Conservation (phyloP, 1,284 basidiomycete species). For the Marasmius sp. region DNA sequence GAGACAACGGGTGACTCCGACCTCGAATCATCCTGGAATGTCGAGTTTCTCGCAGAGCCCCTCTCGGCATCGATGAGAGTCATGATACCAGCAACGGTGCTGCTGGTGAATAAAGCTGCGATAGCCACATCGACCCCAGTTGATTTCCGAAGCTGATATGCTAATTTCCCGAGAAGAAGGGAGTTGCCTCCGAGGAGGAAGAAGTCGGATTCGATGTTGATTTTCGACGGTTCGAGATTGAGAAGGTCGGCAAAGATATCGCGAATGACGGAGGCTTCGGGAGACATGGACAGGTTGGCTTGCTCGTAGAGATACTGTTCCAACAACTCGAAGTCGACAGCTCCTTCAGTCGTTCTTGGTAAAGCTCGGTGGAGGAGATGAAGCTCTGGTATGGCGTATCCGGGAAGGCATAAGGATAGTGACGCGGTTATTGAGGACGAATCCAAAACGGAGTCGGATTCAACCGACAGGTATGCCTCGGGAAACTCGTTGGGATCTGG, state of each 20-base stretch:
- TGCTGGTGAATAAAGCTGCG: conserved; percentile 38
- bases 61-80: conserved; percentile 28
- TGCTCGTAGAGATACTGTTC: conserved; percentile 26
- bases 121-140: conserved; percentile 37
- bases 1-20: background rate
- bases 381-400: conserved; percentile 39
- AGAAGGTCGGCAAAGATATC: conserved; percentile 42
- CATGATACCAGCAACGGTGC: conserved; percentile 41
- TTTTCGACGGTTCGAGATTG: conserved; percentile 29
- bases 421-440: background rate
- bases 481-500: conserved; percentile 28
- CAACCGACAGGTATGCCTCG: conserved; percentile 33
- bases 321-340: conserved; percentile 35
- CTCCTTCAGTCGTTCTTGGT: conserved; percentile 18
- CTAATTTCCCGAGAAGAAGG: conserved; percentile 41
- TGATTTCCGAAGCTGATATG: conserved; percentile 38
- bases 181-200: conserved; percentile 47
- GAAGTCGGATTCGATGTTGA: conserved; percentile 40
- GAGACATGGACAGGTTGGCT: conserved; percentile 30
- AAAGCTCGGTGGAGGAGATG: conserved; percentile 27
- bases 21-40: background rate
- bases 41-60: background rate
- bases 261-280: conserved; percentile 33
- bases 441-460: conserved; percentile 16
- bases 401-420: conserved; percentile 22